Evolutionary conservation across 2,329 filamentous ascomycete genomes (phyloP).

Genomic region (Ophiocordyceps camponoti-leonardi): DNA sequence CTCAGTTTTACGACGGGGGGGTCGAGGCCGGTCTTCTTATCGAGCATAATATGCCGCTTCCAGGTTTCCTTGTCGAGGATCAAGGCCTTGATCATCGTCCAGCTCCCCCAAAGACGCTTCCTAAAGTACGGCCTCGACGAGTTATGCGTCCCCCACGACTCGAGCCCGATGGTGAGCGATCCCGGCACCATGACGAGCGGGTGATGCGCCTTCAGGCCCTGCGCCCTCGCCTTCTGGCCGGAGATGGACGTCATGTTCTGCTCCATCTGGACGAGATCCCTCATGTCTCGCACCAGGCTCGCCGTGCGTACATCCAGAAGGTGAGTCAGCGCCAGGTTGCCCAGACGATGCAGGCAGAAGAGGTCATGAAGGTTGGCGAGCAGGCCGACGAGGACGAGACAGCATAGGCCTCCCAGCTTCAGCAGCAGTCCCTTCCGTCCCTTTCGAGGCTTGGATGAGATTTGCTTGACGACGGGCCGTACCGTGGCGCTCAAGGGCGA

Average conservation of each 20-base stretch:
- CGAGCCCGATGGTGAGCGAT: slow-evolving; percentile 90
- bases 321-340: slow-evolving; percentile 66
- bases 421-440: not conserved
- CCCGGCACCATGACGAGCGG: slow-evolving; percentile 95
- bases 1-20: slow-evolving; percentile 79
- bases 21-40: slow-evolving; percentile 79
- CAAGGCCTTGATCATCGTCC: slow-evolving; percentile 95
- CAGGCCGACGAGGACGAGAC: slow-evolving; percentile 72
- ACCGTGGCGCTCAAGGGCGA: no score
- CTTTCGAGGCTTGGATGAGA: not conserved
- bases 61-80: slow-evolving; percentile 85
- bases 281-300: slow-evolving; percentile 69
- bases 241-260: slow-evolving; percentile 90
- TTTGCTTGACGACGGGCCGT: not conserved
- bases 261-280: slow-evolving; percentile 72
- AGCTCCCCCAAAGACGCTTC: slow-evolving; percentile 90
- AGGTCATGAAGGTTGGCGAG: slow-evolving; percentile 82
- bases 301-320: slow-evolving; percentile 78
- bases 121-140: slow-evolving; percentile 79
- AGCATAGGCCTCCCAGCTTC: slow-evolving; percentile 64
- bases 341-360: slow-evolving; percentile 56
- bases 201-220: slow-evolving; percentile 68
- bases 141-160: slow-evolving; percentile 89
- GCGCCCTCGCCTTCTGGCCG: slow-evolving; percentile 61
- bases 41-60: slow-evolving; percentile 96